These are phyloP conservation scores for Erodium texanum DNA, from an alignment of 441 rosid species.

Conservation along the genomic window DNA sequence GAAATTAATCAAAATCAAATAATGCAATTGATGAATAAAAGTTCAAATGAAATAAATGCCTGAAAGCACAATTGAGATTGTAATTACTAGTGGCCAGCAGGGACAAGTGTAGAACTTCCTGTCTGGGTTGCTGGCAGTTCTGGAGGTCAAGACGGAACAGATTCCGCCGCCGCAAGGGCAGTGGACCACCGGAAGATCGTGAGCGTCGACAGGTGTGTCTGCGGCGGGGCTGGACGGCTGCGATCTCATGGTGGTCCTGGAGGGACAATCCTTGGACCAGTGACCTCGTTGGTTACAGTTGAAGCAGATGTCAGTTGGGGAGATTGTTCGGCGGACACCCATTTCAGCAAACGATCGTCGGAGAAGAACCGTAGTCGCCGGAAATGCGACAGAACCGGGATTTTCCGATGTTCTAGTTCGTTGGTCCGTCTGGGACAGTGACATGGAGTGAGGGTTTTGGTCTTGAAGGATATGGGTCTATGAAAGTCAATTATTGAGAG, in stretches of 20 bases:
- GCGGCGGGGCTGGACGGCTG: background rate
- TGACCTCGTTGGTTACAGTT: slow-evolving; percentile 32
- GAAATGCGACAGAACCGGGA: background rate
- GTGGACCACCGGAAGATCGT: slow-evolving; percentile 24
- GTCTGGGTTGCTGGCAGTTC: slow-evolving; percentile 20
- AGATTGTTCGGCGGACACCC: background rate
- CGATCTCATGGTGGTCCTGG: slow-evolving; percentile 9
- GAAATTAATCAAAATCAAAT: background rate
- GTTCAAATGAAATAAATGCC: too few relatives aligned
- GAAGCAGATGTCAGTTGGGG: slow-evolving; percentile 15
- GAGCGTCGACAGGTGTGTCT: background rate
- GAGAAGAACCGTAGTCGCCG: background rate
- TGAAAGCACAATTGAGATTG: background rate
- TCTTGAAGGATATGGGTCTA: too few relatives aligned
- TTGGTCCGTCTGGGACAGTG: background rate
- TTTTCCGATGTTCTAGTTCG: background rate
- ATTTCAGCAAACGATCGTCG: background rate
- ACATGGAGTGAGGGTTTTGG: background rate
- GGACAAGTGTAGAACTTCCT: slow-evolving; percentile 32
- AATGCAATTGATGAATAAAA: background rate
- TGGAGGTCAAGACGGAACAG: slow-evolving; percentile 22
- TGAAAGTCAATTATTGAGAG: too few relatives aligned
- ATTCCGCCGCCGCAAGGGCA: slow-evolving; percentile 28
- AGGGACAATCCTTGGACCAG: slow-evolving; percentile 35
- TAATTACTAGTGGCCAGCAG: background rate